Evolutionary conservation across 345 rosid genomes (phyloP), one percentile per base, ranked within the genome.

Genomic region (Luvunga scandens): DNA sequence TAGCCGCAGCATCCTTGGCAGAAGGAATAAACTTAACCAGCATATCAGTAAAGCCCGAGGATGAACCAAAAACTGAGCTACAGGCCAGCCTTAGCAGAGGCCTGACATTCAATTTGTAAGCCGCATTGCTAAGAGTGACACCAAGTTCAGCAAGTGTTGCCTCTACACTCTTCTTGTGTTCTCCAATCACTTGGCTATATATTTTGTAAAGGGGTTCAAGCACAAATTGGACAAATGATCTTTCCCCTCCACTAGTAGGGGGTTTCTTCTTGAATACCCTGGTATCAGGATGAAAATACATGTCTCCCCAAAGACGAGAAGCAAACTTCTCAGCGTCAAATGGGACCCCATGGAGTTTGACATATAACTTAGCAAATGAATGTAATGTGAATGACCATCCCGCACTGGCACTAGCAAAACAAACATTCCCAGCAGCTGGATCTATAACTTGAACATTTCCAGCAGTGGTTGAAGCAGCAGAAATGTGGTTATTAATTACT

Each of bases 311-410:
- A 30, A 96, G 94, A 62, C 90, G 90, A 82, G 98, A 83, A 39
- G 98, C 97, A 86, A 94, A 96, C 86, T 91, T 94, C 38, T 91
- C 87, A 75, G 94, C 90, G 82, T 94, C 98, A 87, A 94, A 91
- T 39, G 94, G 90, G 71, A 96, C 86, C 36, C 99, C 98, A 66
- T 96, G 97, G 83, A 96, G 97, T 86, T 90, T 96, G 76, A 90
- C 88, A 87, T 96, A 94, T 72, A 92, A 75, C 80, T 90, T 94
- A 22, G 99, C 94, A 91, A 96, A 96, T 59, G 99, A 96, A 14
- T 94, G 99, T 87, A 96, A 87, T 73, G 99, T 92, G 89, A 94
- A 96, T 45, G 97, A 92, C 98, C 99, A 96, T 73, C 99, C 99
- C 0, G 99, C 97, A 31, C 91, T 88, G 12, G 87, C 99, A 89